These are phyloP conservation scores for Calonectria fujianensis DNA, from an alignment of 2,329 filamentous ascomycete genomes.

Conservation along the genomic window DNA sequence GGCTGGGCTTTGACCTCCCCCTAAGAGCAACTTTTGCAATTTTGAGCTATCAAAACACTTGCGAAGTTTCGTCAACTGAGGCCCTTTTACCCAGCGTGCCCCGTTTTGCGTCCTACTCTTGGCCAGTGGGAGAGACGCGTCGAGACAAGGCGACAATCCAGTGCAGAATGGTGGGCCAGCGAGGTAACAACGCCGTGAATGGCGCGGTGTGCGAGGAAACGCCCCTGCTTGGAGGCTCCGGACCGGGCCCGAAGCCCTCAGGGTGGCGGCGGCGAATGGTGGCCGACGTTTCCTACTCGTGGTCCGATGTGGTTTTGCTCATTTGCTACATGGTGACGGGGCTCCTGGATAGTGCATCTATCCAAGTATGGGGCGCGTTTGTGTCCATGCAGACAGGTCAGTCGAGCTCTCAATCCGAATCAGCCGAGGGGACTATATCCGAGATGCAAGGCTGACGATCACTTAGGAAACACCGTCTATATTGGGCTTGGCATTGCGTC, in stretches of 20 bases:
- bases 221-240: slow-evolving; percentile 40
- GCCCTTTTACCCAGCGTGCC: not conserved
- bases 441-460: slow-evolving; percentile 9
- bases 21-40: not conserved
- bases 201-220: slow-evolving; percentile 46
- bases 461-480: slow-evolving; percentile 83
- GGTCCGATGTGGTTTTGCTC: slow-evolving; percentile 81
- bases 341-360: slow-evolving; percentile 83
- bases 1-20: too few species aligned
- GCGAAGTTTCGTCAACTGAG: not conserved
- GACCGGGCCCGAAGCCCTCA: not conserved
- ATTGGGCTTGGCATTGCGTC: slow-evolving; percentile 77
- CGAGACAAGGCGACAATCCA: not conserved
- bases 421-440: not conserved
- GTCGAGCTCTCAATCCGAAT: slow-evolving; percentile 45
- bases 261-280: slow-evolving; percentile 38
- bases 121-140: not conserved
- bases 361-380: slow-evolving; percentile 86
- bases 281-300: slow-evolving; percentile 64
- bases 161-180: slow-evolving; percentile 34
- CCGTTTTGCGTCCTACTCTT: too few species aligned
- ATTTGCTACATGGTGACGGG: slow-evolving; percentile 86
- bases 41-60: not conserved
- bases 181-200: not conserved
- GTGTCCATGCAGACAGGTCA: slow-evolving; percentile 89